Conservation (phyloP, 1,284 basidiomycete species). For the Boletus coffeatus region DNA sequence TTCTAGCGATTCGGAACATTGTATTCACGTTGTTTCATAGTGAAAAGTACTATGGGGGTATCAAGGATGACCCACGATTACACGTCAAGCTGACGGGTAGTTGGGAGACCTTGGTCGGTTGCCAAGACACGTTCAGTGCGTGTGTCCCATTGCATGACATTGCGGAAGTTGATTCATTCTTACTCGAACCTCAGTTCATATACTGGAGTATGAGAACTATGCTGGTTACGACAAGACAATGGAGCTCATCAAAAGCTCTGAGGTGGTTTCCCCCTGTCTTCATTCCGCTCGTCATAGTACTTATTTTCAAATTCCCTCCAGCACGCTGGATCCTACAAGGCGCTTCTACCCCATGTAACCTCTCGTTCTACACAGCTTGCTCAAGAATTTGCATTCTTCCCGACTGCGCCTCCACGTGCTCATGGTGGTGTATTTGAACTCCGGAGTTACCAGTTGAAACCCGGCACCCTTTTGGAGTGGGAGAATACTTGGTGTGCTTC, state of each 20-base stretch:
- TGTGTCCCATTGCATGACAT: neutral
- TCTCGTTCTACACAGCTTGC: slow-evolving; percentile 74
- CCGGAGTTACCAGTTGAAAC: slow-evolving; percentile 77
- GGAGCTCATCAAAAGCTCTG: slow-evolving; percentile 51
- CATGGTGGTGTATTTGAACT: slow-evolving; percentile 91
- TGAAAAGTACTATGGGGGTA: slow-evolving; percentile 74
- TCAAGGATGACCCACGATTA: slow-evolving; percentile 67
- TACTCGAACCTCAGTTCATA: slow-evolving; percentile 45
- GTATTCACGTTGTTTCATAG: slow-evolving; percentile 35
- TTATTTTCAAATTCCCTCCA: slow-evolving; percentile 25
- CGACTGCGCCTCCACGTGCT: slow-evolving; percentile 78
- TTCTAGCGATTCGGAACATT: neutral
- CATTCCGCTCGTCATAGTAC: slow-evolving; percentile 1
- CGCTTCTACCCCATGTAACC: slow-evolving; percentile 68
- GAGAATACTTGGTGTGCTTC: slow-evolving; percentile 76
- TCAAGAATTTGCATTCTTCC: slow-evolving; percentile 93
- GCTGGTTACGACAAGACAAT: slow-evolving; percentile 75
- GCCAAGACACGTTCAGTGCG: slow-evolving; percentile 74
- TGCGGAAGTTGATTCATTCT: neutral
- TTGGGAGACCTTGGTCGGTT: slow-evolving; percentile 86
- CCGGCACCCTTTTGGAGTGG: slow-evolving; percentile 90
- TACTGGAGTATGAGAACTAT: slow-evolving; percentile 89
- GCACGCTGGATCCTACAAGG: slow-evolving; percentile 58
- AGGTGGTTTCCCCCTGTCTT: slow-evolving; percentile 36
- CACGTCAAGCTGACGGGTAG: slow-evolving; percentile 85